A percentile compares a stretch with the other conserved stretches of the same genome.
These are phyloP conservation scores for Pseudopyricularia cyperi DNA, from an alignment of 2,329 filamentous ascomycete genomes.

Conservation along the genomic window DNA sequence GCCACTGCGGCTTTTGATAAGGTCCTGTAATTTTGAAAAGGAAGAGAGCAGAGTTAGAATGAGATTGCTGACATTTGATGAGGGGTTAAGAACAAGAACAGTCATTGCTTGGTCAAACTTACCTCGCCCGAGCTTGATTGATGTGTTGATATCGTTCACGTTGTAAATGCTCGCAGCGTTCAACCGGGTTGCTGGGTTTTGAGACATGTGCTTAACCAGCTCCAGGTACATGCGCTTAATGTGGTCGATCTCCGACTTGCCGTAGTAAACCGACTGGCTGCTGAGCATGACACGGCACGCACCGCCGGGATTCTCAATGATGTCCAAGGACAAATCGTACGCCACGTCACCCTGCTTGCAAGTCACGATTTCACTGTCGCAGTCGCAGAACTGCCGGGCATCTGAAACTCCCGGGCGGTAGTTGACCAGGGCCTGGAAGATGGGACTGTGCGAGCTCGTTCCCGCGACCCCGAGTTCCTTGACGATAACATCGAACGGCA, in stretches of 20 bases:
- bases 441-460: slow-evolving; percentile 23
- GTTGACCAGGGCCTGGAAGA: slow-evolving; percentile 32
- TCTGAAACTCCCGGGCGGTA: slow-evolving; percentile 15
- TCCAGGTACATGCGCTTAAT: slow-evolving; percentile 10
- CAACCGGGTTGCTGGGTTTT: not conserved
- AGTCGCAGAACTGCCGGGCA: slow-evolving; percentile 8
- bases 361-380: slow-evolving; percentile 8
- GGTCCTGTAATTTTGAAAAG: not conserved
- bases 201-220: slow-evolving; percentile 1
- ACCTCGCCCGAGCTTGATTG: slow-evolving; percentile 4
- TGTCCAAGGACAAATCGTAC: slow-evolving; percentile 22
- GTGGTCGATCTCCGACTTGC: slow-evolving; percentile 11
- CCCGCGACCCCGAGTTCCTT: slow-evolving; percentile 25
- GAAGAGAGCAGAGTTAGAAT: not conserved
- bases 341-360: slow-evolving; percentile 7
- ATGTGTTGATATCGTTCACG: not conserved
- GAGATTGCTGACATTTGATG: too few relatives aligned
- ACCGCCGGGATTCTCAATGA: slow-evolving; percentile 17
- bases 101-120: slow-evolving; percentile 3
- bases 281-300: slow-evolving; percentile 10
- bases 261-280: slow-evolving; percentile 19
- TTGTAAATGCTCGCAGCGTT: not conserved
- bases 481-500: slow-evolving; percentile 37
- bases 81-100: too few relatives aligned
- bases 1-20: slow-evolving; percentile 13